Evolutionary conservation across 371 early-diverging fungal genomes (phyloP), one percentile per base, ranked within the genome.

Genomic region (Mortierella sp.): DNA sequence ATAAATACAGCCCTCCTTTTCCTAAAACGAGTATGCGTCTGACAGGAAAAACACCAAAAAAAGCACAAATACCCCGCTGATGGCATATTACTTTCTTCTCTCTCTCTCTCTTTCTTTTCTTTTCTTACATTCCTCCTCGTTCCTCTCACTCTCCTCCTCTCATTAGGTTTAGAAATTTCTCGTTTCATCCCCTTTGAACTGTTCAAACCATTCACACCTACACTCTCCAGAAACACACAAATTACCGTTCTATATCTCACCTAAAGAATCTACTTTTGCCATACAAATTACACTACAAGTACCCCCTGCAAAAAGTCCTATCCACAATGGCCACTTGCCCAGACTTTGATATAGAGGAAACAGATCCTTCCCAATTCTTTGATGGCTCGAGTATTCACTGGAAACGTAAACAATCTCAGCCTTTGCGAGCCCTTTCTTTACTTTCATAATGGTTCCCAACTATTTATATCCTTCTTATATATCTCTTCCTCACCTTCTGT

Each of bases 341-440:
- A 29, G 37, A 54, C 34, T 59, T 47, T 32, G 81, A 80, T 63
- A 31, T 13, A 8, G 68, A 68, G 17, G 32, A 49, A 22, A 68
- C 75, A 26, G 81, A 80, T 31, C 81, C 81, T 9, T 3, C 29
- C 22, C 45, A 66, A 54, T 80, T 80, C 68, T 68, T 64, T 61
- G 72, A 75, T 45, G 81, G 71, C 17, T 49, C 67, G 10, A 75
- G 64, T 43, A 75, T 80, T 59, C 67, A 56, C 45, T 80, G 81
- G 81, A 80, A 80, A 57, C 81, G 81, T 78, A 62, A 40, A 9
- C 22, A 26, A 28, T 51, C 22, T n/a, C n/a, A n/a, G n/a, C n/a
- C n/a, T n/a, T n/a, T n/a, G n/a, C 56, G 3, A 19, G 9, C 22
- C 10, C 3, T 61, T 49, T 45, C 29, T 53, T 23, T 49, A 62